phyloP scores from a whole-genome alignment of 2,329 filamentous ascomycete genomes.

The Colletotrichum eremochloae region DNA sequence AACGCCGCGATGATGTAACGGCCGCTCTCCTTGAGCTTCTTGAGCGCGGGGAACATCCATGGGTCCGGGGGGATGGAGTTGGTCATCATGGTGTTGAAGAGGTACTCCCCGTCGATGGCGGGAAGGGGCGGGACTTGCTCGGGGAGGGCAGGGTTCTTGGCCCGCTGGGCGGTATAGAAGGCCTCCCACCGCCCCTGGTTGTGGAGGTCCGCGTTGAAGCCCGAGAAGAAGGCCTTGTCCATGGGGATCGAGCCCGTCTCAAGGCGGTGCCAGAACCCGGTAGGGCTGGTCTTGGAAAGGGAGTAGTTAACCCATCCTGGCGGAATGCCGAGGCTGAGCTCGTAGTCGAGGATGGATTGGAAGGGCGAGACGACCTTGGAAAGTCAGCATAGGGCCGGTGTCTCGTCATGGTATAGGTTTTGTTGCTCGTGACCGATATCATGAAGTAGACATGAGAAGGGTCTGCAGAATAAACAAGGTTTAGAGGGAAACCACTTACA shows the following conservation, averaged over 20 bases:
- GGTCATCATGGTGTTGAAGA: slow-evolving; percentile 95
- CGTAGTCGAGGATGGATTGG: slow-evolving; percentile 93
- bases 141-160: slow-evolving; percentile 56
- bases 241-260: slow-evolving; percentile 87
- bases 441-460: slow-evolving; percentile 18
- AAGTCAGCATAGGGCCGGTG: slow-evolving; percentile 3
- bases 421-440: not conserved
- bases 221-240: slow-evolving; percentile 79
- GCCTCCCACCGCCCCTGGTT: slow-evolving; percentile 75
- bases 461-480: slow-evolving; percentile 14
- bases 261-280: slow-evolving; percentile 88
- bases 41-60: slow-evolving; percentile 87
- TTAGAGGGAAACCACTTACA: slow-evolving; percentile 70
- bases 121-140: slow-evolving; percentile 73
- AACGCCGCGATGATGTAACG: slow-evolving; percentile 83
- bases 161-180: slow-evolving; percentile 66
- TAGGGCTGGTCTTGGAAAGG: slow-evolving; percentile 82
- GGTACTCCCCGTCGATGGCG: slow-evolving; percentile 78
- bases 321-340: slow-evolving; percentile 80
- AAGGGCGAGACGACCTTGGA: slow-evolving; percentile 90
- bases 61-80: slow-evolving; percentile 79
- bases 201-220: slow-evolving; percentile 82
- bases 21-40: slow-evolving; percentile 73
- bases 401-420: not conserved
- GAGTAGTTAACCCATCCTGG: slow-evolving; percentile 92